phyloP scores from a whole-genome alignment of 129 eudicot species.

The Rutidosis leptorrhynchoides region DNA sequence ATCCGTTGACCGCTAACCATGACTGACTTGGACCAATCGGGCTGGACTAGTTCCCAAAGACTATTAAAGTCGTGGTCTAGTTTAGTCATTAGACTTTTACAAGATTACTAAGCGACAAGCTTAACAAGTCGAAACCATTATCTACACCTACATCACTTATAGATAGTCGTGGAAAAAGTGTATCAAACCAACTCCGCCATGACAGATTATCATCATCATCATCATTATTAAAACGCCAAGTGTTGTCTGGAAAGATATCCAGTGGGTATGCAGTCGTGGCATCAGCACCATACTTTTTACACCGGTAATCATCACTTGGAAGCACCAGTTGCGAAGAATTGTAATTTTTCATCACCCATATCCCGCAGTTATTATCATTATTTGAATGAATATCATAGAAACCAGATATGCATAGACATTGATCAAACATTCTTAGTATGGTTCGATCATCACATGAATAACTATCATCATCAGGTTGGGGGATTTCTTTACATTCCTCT shows the following conservation, averaged over 20 bases:
- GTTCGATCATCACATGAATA: neutral
- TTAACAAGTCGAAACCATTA: too few species aligned
- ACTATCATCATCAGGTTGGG: neutral
- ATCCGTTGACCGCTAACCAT: too few species aligned
- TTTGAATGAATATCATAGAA: neutral
- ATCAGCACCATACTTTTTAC: neutral
- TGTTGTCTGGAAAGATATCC: neutral
- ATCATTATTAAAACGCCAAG: neutral
- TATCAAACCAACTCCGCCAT: neutral
- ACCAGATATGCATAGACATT: neutral
- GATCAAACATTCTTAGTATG: neutral
- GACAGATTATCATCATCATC: neutral
- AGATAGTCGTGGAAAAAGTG: too few species aligned
- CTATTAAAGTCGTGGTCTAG: too few species aligned
- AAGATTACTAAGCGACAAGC: too few species aligned
- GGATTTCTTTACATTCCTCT: too few species aligned
- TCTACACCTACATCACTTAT: neutral
- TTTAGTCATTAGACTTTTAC: too few species aligned
- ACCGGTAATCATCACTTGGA: neutral
- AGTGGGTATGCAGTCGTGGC: neutral
- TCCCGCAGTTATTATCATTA: too few species aligned
- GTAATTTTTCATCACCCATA: neutral
- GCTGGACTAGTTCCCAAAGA: too few species aligned
- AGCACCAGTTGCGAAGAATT: neutral
- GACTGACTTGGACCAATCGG: too few species aligned